Evolutionary conservation across 345 rosid species (phyloP), one percentile per base, ranked within the genome.

Genomic region (Camelina laxa): DNA sequence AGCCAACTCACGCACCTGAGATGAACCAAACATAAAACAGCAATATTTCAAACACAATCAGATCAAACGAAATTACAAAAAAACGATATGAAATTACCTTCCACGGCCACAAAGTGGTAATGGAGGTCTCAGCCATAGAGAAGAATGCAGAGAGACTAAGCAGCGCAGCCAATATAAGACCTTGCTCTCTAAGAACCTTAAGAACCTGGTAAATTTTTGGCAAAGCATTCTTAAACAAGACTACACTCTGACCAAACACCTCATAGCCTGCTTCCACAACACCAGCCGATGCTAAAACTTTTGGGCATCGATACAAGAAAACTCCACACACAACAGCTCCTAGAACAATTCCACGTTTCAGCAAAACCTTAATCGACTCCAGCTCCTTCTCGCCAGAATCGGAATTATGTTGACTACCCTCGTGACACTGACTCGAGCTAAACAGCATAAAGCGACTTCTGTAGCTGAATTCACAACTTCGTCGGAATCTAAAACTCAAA

Each of bases 61-160:
- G 57, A 72, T 64, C 35, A 48, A 61, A 60, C 20, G 4, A 27
- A 27, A 27, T 27, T 27, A 24, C 4, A 24, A 24, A 24, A 24
- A 27, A 27, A 27, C 30, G 5, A 27, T 27, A 27, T 27, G 30
- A 27, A 27, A 27, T 27, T 27, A 27, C 97, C 97, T 92, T 92
- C 97, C 97, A 92, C 0, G 96, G 98, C 96, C 98, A 92, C 49
- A 92, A 70, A 6, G 94, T 92, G 42, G 97, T 92, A 45, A 92
- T 92, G 45, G 97, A 87, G 44, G 97, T 92, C 87, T 92, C 97
- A 21, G 97, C 97, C 97, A 92, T 92, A 51, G 97, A 92, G 74
- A 90, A 90, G 81, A 92, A 92, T 11, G 97, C 97, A 6, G 97
- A 92, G 20, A 90, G 85, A 50, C 94, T 86, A 63, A 92, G 82